These are phyloP conservation scores for Cupressus sempervirens DNA, from an alignment of 75 land plant genomes.

Conservation along the genomic window DNA sequence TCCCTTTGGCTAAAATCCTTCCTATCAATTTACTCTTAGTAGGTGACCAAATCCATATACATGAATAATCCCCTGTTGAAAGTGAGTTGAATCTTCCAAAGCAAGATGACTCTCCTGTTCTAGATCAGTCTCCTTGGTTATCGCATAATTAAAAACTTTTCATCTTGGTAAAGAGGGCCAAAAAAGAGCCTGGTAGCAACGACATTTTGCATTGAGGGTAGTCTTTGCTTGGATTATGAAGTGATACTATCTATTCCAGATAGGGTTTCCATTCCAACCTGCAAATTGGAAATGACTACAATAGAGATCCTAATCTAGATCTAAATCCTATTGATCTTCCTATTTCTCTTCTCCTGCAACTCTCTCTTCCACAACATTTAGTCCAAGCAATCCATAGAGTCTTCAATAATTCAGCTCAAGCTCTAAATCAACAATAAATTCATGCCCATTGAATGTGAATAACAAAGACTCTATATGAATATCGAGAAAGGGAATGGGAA, in stretches of 20 bases:
- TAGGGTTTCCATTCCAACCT: conserved; percentile 88
- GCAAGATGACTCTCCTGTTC: conserved; percentile 36
- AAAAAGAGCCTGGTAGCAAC: background rate
- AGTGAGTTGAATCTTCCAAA: conserved; percentile 58
- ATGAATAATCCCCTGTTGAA: conserved; percentile 70
- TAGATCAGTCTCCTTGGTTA: conserved; percentile 28
- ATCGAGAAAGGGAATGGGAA: too few relatives aligned
- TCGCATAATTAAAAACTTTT: conserved; percentile 30
- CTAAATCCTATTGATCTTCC: too few relatives aligned
- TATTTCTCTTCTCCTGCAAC: conserved; percentile 18
- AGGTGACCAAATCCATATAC: conserved; percentile 75
- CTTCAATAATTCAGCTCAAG: too few relatives aligned
- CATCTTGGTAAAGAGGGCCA: background rate
- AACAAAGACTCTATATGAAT: too few relatives aligned
- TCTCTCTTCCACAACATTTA: conserved; percentile 73
- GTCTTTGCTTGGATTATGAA: conserved; percentile 64
- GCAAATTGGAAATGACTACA: conserved; percentile 89
- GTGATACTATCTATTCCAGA: conserved; percentile 73
- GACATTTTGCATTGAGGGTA: background rate
- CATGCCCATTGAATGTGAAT: too few relatives aligned
- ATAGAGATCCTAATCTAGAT: conserved; percentile 44
- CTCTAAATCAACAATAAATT: too few relatives aligned
- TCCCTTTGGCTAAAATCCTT: too few relatives aligned
- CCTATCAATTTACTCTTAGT: conserved; percentile 31
- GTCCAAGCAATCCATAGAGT: too few relatives aligned